Base-by-base conservation (phyloP, 768 basidiomycete species). In the Boletus vinaceobasis region DNA sequence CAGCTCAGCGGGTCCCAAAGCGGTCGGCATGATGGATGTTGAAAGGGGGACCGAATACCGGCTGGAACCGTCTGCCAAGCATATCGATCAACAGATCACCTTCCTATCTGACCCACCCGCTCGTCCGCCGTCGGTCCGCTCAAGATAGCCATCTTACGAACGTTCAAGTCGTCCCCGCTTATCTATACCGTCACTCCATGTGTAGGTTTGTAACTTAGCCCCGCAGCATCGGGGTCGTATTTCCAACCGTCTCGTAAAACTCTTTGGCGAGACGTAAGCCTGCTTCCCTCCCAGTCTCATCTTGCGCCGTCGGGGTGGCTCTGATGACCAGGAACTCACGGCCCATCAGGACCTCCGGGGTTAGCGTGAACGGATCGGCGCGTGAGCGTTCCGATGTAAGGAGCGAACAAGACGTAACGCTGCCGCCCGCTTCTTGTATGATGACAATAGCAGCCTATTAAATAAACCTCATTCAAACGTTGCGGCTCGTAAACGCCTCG, bases 341-440 rank as follows among this genome's bases (percentile, higher is more conserved):
- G 7, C 90, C 88, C 26, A 80, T 84, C 51, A 93, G 72, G 27
- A 90, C 78, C 14, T 82, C 83, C 50, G 88, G 85, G 2, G 82
- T 85, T 7, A 87, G 78, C 44, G 81, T 77, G 33, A 83, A 84
- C 60, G 84, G 82, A 21, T 69, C 58, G 5, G 62, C 58, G 5
- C 9, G 29, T 17, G 23, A 23, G 26, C 6, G 65, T 1, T 79
- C 73, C 3, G 72, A 65, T 6, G 67, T 62, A 53, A 84, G 79
- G 15, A 71, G 72, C 32, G 73, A 72, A 50, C 84, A 77, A 26
- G 85, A 84, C 23, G 88, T 86, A 7, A 91, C 84, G 21, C 87
- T 71, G 7, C 88, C 84, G 8, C 96, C 95, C 2, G 94, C 89
- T 68, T 96, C 95, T 62, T 89, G 80, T 2, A 90, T 87, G 60